Evolutionary conservation across 108 stramenopile species (phyloP).

Genomic region (Nitzschia palea): DNA sequence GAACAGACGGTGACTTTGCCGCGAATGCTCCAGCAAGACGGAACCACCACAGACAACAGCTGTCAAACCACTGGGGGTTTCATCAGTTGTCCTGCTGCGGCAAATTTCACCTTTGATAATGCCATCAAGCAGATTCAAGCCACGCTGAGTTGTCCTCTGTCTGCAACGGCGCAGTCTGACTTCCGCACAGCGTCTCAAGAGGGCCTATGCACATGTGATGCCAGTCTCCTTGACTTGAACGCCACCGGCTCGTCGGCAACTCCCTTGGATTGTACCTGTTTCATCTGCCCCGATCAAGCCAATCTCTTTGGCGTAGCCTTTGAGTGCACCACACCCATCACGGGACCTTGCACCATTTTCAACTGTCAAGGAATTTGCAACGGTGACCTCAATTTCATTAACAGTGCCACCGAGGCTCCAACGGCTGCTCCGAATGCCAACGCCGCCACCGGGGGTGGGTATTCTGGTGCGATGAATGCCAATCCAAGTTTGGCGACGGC

Average conservation of each 20-base stretch:
- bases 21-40: constrained; percentile 5
- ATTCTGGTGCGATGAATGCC: not conserved
- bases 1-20: no score
- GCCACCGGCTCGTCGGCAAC: not conserved
- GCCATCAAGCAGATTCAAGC: constrained; percentile 9
- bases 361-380: constrained; percentile 28
- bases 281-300: constrained; percentile 19
- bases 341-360: constrained; percentile 18
- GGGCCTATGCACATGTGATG: constrained; percentile 23
- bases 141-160: constrained; percentile 16
- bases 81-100: constrained; percentile 24
- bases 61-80: constrained; percentile 10
- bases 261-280: constrained; percentile 19
- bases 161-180: constrained; percentile 32
- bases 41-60: constrained; percentile 7
- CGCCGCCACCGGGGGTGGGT: not conserved
- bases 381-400: constrained; percentile 1
- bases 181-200: constrained; percentile 24
- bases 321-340: constrained; percentile 6
- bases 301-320: constrained; percentile 20
- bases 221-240: constrained; percentile 2
- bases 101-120: constrained; percentile 4
- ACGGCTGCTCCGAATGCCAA: constrained; percentile 1
- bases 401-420: not conserved
- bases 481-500: not conserved